These are phyloP conservation scores for Steccherinum ochraceum DNA, from an alignment of 768 basidiomycete species.

Conservation along the genomic window DNA sequence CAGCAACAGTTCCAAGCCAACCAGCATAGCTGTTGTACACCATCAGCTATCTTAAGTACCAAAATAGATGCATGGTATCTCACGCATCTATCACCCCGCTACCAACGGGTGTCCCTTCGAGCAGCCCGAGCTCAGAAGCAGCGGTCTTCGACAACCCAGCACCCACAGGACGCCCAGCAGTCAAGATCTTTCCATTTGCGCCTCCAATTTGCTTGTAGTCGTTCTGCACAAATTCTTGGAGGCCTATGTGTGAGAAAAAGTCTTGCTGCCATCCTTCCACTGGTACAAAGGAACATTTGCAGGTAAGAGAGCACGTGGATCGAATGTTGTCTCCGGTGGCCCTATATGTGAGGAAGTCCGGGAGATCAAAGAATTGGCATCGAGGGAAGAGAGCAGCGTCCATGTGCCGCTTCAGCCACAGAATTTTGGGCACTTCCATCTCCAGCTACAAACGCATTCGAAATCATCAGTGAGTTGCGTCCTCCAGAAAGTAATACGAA, in stretches of 20 bases:
- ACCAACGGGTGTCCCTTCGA: constrained; percentile 86
- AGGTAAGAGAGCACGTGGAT: constrained; percentile 90
- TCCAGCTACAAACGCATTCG: constrained; percentile 54
- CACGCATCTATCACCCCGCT: constrained; percentile 95
- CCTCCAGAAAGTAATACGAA: constrained; percentile 19
- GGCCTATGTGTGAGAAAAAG: constrained; percentile 84
- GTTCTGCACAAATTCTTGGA: constrained; percentile 60
- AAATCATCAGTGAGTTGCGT: not conserved
- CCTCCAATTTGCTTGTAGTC: constrained; percentile 74
- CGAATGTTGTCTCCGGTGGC: constrained; percentile 69
- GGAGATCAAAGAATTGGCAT: constrained; percentile 86
- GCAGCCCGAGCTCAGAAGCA: constrained; percentile 79
- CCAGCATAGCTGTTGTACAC: constrained; percentile 69
- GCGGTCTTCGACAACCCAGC: constrained; percentile 71
- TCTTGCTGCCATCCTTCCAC: constrained; percentile 80
- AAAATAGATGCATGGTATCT: constrained; percentile 18
- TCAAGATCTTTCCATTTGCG: constrained; percentile 53
- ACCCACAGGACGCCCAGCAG: constrained; percentile 84
- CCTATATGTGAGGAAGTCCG: constrained; percentile 93
- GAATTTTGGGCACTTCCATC: constrained; percentile 97
- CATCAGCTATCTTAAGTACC: constrained; percentile 2
- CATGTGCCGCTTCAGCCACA: constrained; percentile 96
- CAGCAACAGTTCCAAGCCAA: constrained; percentile 95
- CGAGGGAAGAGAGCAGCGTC: constrained; percentile 54
- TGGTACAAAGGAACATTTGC: constrained; percentile 93